Evolutionary conservation across 2,329 filamentous ascomycete species (phyloP), one percentile per base, ranked within the genome.

Genomic region (Davidsoniella virescens): DNA sequence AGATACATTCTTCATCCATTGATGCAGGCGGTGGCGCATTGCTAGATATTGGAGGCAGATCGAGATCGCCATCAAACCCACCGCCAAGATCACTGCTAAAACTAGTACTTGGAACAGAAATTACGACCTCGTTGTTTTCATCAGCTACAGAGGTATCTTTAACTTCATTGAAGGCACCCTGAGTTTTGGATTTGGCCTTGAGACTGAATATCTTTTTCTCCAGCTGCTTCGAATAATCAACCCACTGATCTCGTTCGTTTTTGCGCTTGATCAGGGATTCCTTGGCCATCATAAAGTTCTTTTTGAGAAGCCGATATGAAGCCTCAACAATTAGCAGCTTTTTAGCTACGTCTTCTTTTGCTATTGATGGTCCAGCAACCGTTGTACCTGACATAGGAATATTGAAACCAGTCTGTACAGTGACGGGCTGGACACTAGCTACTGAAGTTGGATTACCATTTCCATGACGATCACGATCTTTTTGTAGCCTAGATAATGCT

Each of bases 201-300:
- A 49, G 39, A 17, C 38, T 44, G 39, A 33, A 26, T 1, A 76
- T 62, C 52, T 64, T 71, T 23, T 60, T 60, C 47, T 70, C 63
- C 16, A 75, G 58, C 10, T 62, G 56, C 18, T 64, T 64, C 4
- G 68, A 67, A 49, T 72, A 68, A 5, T 62, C 59, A 23, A 64
- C 62, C 73, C 73, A 77, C 29, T 58, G 56, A 5, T 70, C 63
- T 3, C 65, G 65, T 20, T 68, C 64, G 1, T 64, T 61, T 25
- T 66, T 68, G 44, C 65, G 65, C 55, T 64, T 68, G 29, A 60
- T 58, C 7, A 69, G 60, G 6, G 63, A 60, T 10, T 62, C 61
- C 51, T 65, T 65, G 43, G 67, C 62, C 2, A 56, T 63, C 51
- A 63, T 71, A 57, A 69, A 69, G 54, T 62, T 67, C 45, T 58